phyloP scores from a whole-genome alignment of 2,329 filamentous ascomycete species.

The Neoarthrinium moseri region DNA sequence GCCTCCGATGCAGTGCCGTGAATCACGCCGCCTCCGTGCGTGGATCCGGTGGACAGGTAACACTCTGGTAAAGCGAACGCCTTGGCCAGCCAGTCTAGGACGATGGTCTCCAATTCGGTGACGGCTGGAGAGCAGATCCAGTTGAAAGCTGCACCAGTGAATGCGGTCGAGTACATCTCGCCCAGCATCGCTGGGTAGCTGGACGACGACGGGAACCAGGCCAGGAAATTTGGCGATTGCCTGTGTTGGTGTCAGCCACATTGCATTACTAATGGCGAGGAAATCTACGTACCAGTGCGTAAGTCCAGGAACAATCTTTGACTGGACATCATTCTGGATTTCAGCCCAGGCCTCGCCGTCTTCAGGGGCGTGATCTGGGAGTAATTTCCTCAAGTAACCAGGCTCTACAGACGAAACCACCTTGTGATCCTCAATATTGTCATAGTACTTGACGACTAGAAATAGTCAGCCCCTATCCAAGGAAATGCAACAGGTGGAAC shows the following conservation, averaged over 20 bases:
- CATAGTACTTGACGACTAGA: conserved; percentile 82
- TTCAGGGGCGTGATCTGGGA: conserved; percentile 66
- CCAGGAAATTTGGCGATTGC: conserved; percentile 93
- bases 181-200: conserved; percentile 85
- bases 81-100: conserved; percentile 87
- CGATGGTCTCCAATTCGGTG: conserved; percentile 89
- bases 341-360: conserved; percentile 71
- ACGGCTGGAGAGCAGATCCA: conserved; percentile 93
- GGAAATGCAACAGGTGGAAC: conserved; percentile 27
- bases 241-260: conserved; percentile 24
- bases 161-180: conserved; percentile 87
- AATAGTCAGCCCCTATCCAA: background rate
- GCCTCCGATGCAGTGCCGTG: conserved; percentile 90
- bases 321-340: conserved; percentile 81
- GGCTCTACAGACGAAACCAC: conserved; percentile 79
- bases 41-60: conserved; percentile 71
- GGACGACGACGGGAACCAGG: conserved; percentile 84
- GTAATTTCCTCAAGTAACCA: conserved; percentile 78
- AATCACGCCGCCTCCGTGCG: conserved; percentile 82
- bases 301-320: conserved; percentile 85
- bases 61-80: conserved; percentile 70
- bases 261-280: background rate
- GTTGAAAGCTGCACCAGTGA: conserved; percentile 91
- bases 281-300: conserved; percentile 69
- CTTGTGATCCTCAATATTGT: conserved; percentile 65